Base-by-base conservation (phyloP, 306 rosid genomes). In the Ammopiptanthus mongolicus region DNA sequence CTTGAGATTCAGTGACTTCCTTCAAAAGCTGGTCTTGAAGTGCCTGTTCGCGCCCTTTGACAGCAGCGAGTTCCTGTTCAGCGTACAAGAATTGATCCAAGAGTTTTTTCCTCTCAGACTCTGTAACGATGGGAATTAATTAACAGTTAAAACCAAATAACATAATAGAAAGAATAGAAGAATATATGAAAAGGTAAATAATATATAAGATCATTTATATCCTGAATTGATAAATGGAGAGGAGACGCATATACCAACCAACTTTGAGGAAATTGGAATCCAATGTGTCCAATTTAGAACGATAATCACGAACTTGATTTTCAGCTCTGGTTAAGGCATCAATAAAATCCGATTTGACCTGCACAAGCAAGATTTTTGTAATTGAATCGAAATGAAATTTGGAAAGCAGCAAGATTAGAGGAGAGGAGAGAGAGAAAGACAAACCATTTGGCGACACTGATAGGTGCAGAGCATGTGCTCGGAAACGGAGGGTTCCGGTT, bases 391-490 rank as follows among this genome's bases (percentile, higher is more conserved):
- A 62, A 81, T 34, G 4, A 58, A 58, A 21, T n/a, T 44, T 12
- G 34, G 28, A 57, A 18, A 59, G 36, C 18, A 0, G 36, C 36
- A 31, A 31, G n/a, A n/a, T n/a, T n/a, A n/a, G n/a, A n/a, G n/a
- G n/a, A n/a, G 36, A 31, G 36, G 36, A 53, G 29, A 69, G 22
- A 25, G 57, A 8, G 51, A 22, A 39, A 21, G 31, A 23, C 68
- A 39, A 47, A 94, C 99, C 99, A 95, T 87, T 86, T 95, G 99
- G 74, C 97, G 99, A 74, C 97, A 95, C 71, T 95, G 97, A 69
- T 92, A 95, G 51, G 99, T 95, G 92, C 99, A 81, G 19, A 85
- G 79, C 79, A 78, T 55, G 59, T 81, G 79, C 33, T 75, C 78
- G 36, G 77, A 76, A 44, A 47, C 83, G 22, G 58, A 47, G 28